Evolutionary conservation across 805 yeast genomes (phyloP).

Genomic region (Yamadazyma laniorum): DNA sequence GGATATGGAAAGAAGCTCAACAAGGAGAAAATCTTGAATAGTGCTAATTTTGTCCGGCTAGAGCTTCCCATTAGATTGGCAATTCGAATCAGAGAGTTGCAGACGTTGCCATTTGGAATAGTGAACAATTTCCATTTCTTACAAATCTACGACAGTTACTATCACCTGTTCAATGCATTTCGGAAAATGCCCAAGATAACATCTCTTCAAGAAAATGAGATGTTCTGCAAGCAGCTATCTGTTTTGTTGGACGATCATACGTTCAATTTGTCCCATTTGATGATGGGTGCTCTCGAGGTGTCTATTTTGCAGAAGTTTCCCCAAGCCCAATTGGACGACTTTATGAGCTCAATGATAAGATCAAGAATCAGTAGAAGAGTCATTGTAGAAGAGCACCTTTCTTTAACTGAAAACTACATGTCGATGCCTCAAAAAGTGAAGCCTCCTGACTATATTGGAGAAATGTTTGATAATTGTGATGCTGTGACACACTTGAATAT

Average conservation of each 20-base stretch:
- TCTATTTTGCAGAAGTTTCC: conserved; percentile 59
- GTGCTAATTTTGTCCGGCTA: conserved; percentile 85
- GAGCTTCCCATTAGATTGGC: conserved; percentile 86
- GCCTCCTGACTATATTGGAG: conserved; percentile 64
- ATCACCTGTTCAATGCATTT: conserved; percentile 82
- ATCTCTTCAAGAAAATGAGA: conserved; percentile 70
- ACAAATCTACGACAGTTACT: conserved; percentile 85
- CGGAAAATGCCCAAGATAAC: conserved; percentile 68
- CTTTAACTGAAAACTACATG: conserved; percentile 65
- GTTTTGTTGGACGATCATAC: conserved; percentile 75
- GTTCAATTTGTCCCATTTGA: conserved; percentile 77
- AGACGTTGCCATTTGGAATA: conserved; percentile 76
- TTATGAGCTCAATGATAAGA: conserved; percentile 74
- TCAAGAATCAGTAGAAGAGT: conserved; percentile 88
- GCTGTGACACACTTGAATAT: conserved; percentile 63
- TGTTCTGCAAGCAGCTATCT: conserved; percentile 63
- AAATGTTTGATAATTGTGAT: conserved; percentile 75
- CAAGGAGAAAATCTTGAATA: conserved; percentile 69
- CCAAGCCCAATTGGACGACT: conserved; percentile 60
- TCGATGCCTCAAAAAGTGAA: conserved; percentile 45
- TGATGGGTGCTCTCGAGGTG: conserved; percentile 90
- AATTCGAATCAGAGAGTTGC: conserved; percentile 74
- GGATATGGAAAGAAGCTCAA: conserved; percentile 81
- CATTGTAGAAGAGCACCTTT: conserved; percentile 86
- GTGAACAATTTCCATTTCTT: conserved; percentile 83